Base-by-base conservation (phyloP, 2,329 filamentous ascomycete genomes). In the Raffaelea ambrosiae region DNA sequence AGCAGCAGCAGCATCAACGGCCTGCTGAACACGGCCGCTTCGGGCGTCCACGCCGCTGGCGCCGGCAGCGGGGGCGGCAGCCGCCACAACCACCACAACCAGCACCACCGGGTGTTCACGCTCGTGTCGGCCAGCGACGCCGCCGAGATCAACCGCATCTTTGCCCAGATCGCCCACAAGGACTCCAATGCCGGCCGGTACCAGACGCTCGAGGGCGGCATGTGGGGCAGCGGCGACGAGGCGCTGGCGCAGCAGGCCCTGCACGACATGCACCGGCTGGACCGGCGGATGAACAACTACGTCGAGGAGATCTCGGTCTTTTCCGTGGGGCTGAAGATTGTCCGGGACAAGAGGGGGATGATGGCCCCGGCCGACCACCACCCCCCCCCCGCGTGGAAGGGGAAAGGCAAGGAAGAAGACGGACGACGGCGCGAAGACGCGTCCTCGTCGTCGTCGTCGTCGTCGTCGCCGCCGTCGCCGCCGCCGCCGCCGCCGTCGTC, bases 221-320 rank as follows among this genome's bases (percentile, higher is more conserved):
- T 48, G 5, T 16, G 22, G 10, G 47, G 47, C 29, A 45, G 21
- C 14, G 47, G 47, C 21, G 39, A 45, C 31, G 47, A 40, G 31
- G 19, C 21, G 14, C 29, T 43, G 38, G 29, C 31, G 11, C 43
- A 43, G 3, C 10, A 16, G 19, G 47, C 42, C 13, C 39, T 49
- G 20, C 39, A n/a, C 11, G n/a, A 40, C 8, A 26, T 46, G 43
- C 18, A 23, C 21, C 20, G 16, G 7, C 9, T 43, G 39, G 38
- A 19, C 14, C 3, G 19, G 9, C 13, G 7, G 7, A n/a, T 21
- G 19, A 22, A 45, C 40, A 18, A 22, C n/a, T 46, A 39, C 22
- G 44, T 43, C 2, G 33, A 49, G 21, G 40, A 43, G n/a, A 22
- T 49, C n/a, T 33, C 31, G 7, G 18, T 3, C 1, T 26, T 22